Percentiles rank a stretch among this genome's conserved stretches.
Conservation (phyloP, 2,329 filamentous ascomycete genomes). For the Fusarium hainanense region DNA sequence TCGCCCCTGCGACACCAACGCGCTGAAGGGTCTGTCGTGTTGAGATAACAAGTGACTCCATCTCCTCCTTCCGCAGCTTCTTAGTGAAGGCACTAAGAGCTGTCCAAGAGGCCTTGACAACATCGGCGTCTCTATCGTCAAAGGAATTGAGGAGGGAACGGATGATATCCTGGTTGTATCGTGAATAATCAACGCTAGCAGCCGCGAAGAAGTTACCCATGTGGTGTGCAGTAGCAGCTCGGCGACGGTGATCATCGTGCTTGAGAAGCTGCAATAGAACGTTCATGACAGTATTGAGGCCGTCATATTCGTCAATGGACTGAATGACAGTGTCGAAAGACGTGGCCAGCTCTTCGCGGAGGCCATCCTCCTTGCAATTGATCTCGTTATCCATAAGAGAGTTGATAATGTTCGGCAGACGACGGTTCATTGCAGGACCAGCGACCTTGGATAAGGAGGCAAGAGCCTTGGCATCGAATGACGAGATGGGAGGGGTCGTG, state of each 20-base stretch:
- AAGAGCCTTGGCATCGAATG: conserved; percentile 93
- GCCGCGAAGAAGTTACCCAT: conserved; percentile 87
- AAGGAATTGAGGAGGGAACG: conserved; percentile 91
- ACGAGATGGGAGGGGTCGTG: conserved; percentile 87
- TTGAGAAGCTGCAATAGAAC: conserved; percentile 89
- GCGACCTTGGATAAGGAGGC: conserved; percentile 94
- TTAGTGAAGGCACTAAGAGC: conserved; percentile 90
- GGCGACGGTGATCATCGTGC: conserved; percentile 88
- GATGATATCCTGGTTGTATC: conserved; percentile 96
- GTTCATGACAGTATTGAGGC: conserved; percentile 95
- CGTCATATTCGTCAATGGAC: conserved; percentile 95
- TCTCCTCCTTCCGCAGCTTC: conserved; percentile 93
- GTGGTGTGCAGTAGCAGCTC: conserved; percentile 81
- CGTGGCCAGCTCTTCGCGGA: conserved; percentile 77
- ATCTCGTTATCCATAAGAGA: conserved; percentile 94
- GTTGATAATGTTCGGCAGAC: conserved; percentile 90
- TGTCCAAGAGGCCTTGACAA: conserved; percentile 90
- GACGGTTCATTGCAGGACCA: conserved; percentile 88
- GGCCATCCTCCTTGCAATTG: conserved; percentile 76
- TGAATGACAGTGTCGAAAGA: conserved; percentile 91
- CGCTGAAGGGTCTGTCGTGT: conserved; percentile 88
- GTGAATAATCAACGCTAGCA: conserved; percentile 87
- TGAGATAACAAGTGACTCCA: conserved; percentile 90
- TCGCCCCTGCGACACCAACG: conserved; percentile 86
- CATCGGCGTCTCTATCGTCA: conserved; percentile 83